Evolutionary conservation across 257 asterid species (phyloP).

Genomic region (Perilla frutescens): DNA sequence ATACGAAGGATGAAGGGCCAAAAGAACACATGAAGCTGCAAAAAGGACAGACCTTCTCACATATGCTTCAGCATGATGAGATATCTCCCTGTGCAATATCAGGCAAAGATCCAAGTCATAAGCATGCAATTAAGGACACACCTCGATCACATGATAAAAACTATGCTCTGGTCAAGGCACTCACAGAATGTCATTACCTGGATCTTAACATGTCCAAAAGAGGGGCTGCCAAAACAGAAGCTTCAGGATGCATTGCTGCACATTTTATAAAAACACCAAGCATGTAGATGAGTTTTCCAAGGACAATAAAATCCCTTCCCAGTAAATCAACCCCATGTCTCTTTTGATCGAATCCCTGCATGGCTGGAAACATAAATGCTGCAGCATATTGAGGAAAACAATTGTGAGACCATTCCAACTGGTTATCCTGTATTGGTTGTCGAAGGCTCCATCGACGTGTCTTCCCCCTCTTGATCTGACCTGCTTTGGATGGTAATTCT

Average conservation of each 20-base stretch:
- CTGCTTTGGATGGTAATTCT: constrained; percentile 72
- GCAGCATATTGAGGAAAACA: constrained; percentile 89
- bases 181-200: constrained; percentile 52
- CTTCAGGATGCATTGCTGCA: constrained; percentile 97
- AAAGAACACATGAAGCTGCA: constrained; percentile 81
- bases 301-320: constrained; percentile 83
- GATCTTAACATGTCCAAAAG: constrained; percentile 86
- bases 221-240: constrained; percentile 83
- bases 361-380: constrained; percentile 92
- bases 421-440: constrained; percentile 48
- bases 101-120: constrained; percentile 26
- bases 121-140: constrained; percentile 19
- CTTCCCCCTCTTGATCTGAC: constrained; percentile 65
- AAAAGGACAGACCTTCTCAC: constrained; percentile 92
- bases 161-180: constrained; percentile 24
- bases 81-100: constrained; percentile 64
- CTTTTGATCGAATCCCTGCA: constrained; percentile 89
- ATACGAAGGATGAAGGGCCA: constrained; percentile 86
- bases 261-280: constrained; percentile 93
- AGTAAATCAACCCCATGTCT: constrained; percentile 91
- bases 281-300: constrained; percentile 87
- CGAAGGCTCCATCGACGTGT: constrained; percentile 77
- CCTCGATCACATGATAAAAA: constrained; percentile 18
- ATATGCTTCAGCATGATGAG: constrained; percentile 80
- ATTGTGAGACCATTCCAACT: constrained; percentile 62